Conservation (phyloP, 192 early-diverging fungal genomes). For the Chytriomyces sp. region DNA sequence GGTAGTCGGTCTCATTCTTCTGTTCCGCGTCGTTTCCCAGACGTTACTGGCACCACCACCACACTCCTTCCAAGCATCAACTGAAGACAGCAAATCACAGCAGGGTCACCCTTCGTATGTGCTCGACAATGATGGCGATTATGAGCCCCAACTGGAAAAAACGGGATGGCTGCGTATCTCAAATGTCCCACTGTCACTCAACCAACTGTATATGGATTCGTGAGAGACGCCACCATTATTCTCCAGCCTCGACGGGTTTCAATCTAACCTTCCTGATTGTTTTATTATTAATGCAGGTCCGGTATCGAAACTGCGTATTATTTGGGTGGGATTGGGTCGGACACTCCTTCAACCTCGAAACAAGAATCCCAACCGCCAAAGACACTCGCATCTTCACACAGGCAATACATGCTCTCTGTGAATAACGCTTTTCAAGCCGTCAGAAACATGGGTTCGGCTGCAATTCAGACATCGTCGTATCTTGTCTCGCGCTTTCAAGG, state of each 20-base stretch:
- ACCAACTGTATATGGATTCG: constrained; percentile 45
- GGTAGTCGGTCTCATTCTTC: too few species aligned
- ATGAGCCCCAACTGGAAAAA: constrained; percentile 39
- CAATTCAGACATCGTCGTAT: constrained; percentile 38
- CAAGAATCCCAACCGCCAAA: neutral
- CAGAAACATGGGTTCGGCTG: constrained; percentile 25
- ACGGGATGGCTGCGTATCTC: constrained; percentile 48
- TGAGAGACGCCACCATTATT: neutral
- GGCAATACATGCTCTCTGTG: constrained; percentile 32
- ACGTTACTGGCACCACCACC: too few species aligned
- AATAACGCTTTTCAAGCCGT: constrained; percentile 18
- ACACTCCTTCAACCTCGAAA: neutral
- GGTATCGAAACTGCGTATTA: constrained; percentile 18
- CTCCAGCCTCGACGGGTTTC: too few species aligned
- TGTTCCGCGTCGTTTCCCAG: too few species aligned
- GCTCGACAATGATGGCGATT: constrained; percentile 14
- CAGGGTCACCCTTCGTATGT: neutral
- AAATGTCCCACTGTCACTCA: constrained; percentile 14
- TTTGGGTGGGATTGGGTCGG: constrained; percentile 32
- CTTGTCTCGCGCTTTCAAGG: constrained; percentile 45
- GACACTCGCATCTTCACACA: constrained; percentile 27
- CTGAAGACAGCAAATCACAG: too few species aligned
- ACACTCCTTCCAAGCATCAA: too few species aligned
- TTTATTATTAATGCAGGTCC: constrained; percentile 13
- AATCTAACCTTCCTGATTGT: neutral